Evolutionary conservation across 108 stramenopile species (phyloP).

Genomic region (Heterococcus sp.): DNA sequence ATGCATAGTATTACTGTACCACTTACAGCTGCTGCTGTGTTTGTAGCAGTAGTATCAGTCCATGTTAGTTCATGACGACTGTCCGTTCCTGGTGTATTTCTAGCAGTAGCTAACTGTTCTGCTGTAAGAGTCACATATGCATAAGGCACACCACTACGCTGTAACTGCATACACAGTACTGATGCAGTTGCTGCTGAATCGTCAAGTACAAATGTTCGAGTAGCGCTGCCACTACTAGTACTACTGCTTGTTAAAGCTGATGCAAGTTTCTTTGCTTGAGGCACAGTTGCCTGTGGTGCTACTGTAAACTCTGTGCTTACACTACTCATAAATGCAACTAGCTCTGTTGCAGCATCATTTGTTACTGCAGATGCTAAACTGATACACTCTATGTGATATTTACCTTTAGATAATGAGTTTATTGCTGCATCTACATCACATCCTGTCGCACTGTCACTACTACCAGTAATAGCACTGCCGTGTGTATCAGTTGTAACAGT

Average conservation of each 20-base stretch:
- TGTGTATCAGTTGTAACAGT: not conserved
- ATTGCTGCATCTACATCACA: not conserved
- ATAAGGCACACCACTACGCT: not conserved
- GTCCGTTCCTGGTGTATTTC: not conserved
- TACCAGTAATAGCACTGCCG: not conserved
- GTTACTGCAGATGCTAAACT: too few species aligned
- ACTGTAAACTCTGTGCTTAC: not conserved
- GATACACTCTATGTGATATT: slow-evolving; percentile 19
- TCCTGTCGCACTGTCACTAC: not conserved
- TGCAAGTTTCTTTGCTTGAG: too few species aligned
- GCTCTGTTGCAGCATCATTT: not conserved
- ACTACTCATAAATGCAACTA: not conserved
- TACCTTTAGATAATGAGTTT: not conserved
- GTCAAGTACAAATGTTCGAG: too few species aligned
- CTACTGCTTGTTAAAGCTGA: too few species aligned
- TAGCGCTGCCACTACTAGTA: too few species aligned
- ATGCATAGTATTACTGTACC: not conserved
- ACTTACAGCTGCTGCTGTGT: not conserved
- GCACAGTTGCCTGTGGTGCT: too few species aligned
- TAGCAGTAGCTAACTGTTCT: not conserved
- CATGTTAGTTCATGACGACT: not conserved
- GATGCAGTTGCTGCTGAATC: too few species aligned
- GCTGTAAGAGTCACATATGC: not conserved
- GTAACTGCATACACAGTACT: not conserved
- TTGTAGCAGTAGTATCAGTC: not conserved